phyloP scores from a whole-genome alignment of 2,329 filamentous ascomycete species.

The Samsoniella hepiali region DNA sequence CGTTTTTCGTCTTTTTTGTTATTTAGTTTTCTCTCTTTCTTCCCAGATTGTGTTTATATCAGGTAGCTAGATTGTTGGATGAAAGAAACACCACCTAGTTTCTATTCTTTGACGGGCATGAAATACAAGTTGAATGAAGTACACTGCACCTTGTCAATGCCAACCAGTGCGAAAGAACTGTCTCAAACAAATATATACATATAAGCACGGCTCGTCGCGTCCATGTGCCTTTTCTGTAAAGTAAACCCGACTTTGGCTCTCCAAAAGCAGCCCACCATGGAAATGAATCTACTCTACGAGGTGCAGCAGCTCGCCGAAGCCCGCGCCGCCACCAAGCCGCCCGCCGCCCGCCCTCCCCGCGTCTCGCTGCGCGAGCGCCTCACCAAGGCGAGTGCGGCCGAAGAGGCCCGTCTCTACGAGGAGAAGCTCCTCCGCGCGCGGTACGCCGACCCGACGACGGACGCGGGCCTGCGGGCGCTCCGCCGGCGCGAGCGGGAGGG shows the following conservation, averaged over 20 bases:
- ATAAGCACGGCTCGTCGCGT: not conserved
- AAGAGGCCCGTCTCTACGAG: not conserved
- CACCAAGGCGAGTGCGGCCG: not conserved
- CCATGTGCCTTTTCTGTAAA: too few relatives aligned
- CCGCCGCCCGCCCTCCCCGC: not conserved
- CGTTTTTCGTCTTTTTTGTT: not conserved
- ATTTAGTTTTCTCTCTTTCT: not conserved
- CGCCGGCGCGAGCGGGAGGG: not conserved
- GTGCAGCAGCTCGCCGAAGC: not conserved
- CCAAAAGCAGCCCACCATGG: not conserved
- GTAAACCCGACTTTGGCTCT: not conserved
- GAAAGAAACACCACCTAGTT: not conserved
- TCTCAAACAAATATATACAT: not conserved
- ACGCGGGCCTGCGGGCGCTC: not conserved
- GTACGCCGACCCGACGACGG: not conserved
- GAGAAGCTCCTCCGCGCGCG: not conserved
- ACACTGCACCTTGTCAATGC: not conserved
- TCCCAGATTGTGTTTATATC: conserved; percentile 7
- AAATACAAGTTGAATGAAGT: not conserved
- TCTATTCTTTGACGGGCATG: not conserved
- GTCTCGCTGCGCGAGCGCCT: not conserved
- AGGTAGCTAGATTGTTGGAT: conserved; percentile 10
- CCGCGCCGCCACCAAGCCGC: not conserved
- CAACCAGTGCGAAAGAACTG: not conserved
- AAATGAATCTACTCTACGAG: not conserved